These are phyloP conservation scores for Globisporangium barbulae DNA, from an alignment of 352 stramenopile genomes.

Conservation along the genomic window DNA sequence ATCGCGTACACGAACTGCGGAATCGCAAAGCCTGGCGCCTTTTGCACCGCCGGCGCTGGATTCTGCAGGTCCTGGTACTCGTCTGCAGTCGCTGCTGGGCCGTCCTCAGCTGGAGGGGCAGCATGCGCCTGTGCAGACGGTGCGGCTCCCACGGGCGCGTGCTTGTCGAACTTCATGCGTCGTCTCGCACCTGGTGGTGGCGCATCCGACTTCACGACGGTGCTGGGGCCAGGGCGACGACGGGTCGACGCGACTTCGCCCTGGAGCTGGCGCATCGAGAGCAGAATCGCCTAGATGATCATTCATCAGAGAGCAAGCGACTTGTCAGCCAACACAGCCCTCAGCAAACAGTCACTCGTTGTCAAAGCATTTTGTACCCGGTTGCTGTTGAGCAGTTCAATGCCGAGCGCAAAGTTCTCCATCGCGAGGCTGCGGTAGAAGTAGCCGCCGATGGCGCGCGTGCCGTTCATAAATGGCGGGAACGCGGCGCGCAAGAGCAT, in stretches of 20 bases:
- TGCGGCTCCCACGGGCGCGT: constrained; percentile 17
- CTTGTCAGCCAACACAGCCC: neutral
- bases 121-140: constrained; percentile 10
- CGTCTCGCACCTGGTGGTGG: constrained; percentile 52
- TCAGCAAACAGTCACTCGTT: neutral
- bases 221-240: constrained; percentile 38
- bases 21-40: constrained; percentile 42
- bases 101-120: constrained; percentile 10
- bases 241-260: constrained; percentile 58
- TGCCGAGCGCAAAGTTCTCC: constrained; percentile 68
- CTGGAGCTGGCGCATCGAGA: constrained; percentile 76
- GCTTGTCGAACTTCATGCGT: constrained; percentile 68
- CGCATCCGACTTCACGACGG: constrained; percentile 47
- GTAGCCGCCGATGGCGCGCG: constrained; percentile 92
- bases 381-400: constrained; percentile 82
- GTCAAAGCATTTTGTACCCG: constrained; percentile 31
- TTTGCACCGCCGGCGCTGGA: constrained; percentile 50
- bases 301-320: neutral
- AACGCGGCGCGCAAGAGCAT: constrained; percentile 92
- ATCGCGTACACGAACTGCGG: constrained; percentile 67
- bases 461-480: constrained; percentile 96
- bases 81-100: constrained; percentile 26
- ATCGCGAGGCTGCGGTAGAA: constrained; percentile 72
- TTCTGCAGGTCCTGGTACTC: constrained; percentile 45
- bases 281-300: constrained; percentile 52